Evolutionary conservation across 2,329 filamentous ascomycete species (phyloP), one percentile per base, ranked within the genome.

Genomic region (Chrysoporthe austroafricana): DNA sequence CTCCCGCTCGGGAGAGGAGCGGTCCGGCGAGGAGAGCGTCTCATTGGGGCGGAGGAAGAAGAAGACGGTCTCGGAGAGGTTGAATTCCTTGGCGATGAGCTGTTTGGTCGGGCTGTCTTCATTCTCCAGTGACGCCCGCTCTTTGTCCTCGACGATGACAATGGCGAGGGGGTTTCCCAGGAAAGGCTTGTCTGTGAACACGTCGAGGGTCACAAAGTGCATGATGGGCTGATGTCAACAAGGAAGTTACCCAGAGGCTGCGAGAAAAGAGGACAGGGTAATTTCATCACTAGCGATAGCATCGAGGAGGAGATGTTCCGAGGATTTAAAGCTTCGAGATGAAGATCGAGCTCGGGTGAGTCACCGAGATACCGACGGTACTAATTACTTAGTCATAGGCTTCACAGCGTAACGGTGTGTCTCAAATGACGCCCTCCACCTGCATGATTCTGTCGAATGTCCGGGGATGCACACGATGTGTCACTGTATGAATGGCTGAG

Each of bases 21-120:
- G 70, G 60, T 79, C 50, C 5, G 34, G 43, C 9, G 61, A 65
- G n/a, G 63, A 67, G 21, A 70, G 62, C 11, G 63, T 69, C 44
- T 73, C 77, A 39, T 76, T 72, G 60, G 76, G 70, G 61, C 70
- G 72, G 58, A 84, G 82, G 77, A 90, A 85, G 44, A 90, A 76
- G 73, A 90, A 90, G 59, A 88, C 85, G 0, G 87, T 90, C 76
- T 89, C 87, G 62, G 85, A 88, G 72, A 88, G 84, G 76, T 88
- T 88, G 79, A 90, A 90, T 76, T 90, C 88, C 66, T 81, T 79
- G 56, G 88, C 86, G 69, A 90, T 84, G 70, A 77, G 74, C 73
- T 88, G 86, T 73, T 90, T 90, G 73, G 84, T 81, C 13, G 50
- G 44, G 11, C 26, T n/a, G 9, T 64, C 54, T 2, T 78, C 74